Base-by-base conservation (phyloP, 2,329 filamentous ascomycete species). In the Pseudogymnoascus sp. region DNA sequence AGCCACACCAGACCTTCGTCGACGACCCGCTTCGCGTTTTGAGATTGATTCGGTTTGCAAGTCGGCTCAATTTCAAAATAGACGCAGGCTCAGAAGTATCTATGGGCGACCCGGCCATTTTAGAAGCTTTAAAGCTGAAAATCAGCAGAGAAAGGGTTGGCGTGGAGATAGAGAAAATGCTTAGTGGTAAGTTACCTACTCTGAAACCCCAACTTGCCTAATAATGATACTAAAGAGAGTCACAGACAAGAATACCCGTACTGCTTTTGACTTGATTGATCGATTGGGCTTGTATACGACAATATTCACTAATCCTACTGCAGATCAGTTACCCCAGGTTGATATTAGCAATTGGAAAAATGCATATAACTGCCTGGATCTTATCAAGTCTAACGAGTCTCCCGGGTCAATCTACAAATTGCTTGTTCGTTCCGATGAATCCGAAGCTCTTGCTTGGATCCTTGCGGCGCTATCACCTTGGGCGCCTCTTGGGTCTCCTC, bases 101-200 rank as follows among this genome's bases (percentile, higher is more conserved):
- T 24, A 99, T 99, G 93, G 81, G 81, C 10, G 81, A 96, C 66
- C 71, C 76, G n/a, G 80, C 82, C n/a, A 94, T 99, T 58, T 82
- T 92, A 63, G 78, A 86, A 9, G 89, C 90, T 3, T 77, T 99
- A n/a, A 84, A 82, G 58, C 74, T 87, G 31, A 99, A 99, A 73
- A 97, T 99, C 67, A 97, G 90, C 69, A 85, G 92, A 61, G 94
- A 99, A 74, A 82, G 94, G 62, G 86, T 99, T 1, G 90, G 91
- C 0, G 82, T 88, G 3, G 94, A 99, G 72, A 69, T 97, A 3
- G 89, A 93, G 70, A 97, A 97, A 79, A 96, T 96, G 86, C 78
- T 97, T 15, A 87, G 84, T 74, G 88, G 89, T 82, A 71, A 62
- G 69, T 64, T 21, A 47, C 66, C 60, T 62, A 66, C 29, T 61